Evolutionary conservation across 345 rosid genomes (phyloP).

Genomic region (Isatis tinctoria): DNA sequence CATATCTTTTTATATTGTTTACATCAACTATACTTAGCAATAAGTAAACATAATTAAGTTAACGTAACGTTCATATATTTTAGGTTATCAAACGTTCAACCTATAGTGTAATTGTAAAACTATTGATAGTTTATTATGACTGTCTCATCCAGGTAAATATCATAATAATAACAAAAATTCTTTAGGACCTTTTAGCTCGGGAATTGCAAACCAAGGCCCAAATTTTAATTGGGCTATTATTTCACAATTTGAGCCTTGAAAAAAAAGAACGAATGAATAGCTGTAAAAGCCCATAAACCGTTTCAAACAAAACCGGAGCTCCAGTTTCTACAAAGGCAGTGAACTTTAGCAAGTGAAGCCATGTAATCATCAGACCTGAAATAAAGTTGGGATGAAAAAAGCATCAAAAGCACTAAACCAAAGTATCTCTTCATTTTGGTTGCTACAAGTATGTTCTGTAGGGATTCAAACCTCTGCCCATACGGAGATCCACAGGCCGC

Average conservation of each 20-base stretch:
- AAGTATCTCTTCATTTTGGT: not conserved
- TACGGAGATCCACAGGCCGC: conserved; percentile 63
- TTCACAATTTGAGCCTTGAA: not conserved
- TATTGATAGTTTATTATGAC: no score
- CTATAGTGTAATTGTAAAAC: no score
- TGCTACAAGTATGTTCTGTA: not conserved
- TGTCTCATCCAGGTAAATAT: no score
- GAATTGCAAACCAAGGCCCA: not conserved
- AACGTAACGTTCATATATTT: not conserved
- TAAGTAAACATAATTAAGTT: not conserved
- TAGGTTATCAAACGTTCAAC: not conserved
- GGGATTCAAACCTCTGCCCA: conserved; percentile 58
- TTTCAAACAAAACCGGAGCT: conserved; percentile 22
- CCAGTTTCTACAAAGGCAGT: conserved; percentile 71
- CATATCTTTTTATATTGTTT: no score
- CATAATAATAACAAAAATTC: no score
- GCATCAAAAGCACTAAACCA: not conserved
- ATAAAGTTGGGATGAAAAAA: not conserved
- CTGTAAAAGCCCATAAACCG: not conserved
- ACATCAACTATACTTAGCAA: no score
- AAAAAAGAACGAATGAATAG: not conserved
- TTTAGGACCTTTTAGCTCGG: not conserved
- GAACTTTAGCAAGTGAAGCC: conserved; percentile 87
- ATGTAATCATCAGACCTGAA: conserved; percentile 88
- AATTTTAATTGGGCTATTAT: not conserved